Base-by-base conservation (phyloP, 768 basidiomycete species). In the Leccinum ochraceum region DNA sequence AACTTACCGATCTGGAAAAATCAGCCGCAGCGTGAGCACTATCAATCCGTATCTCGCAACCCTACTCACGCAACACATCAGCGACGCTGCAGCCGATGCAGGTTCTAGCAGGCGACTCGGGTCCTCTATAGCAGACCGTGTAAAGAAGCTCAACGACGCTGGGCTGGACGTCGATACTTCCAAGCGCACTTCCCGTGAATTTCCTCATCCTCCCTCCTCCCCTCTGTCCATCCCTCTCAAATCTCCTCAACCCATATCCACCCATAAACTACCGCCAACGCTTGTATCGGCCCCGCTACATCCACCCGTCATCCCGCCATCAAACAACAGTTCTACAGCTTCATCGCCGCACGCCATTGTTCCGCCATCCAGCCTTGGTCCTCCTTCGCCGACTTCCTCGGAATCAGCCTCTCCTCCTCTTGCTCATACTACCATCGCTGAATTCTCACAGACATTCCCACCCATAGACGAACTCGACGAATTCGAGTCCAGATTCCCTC, bases 121-220 rank as follows among this genome's bases (percentile, higher is more conserved):
- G n/a, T 85, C 80, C 6, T 87, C 85, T 54, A 92, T 96, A 60
- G 89, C 89, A 26, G 93, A 94, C 76, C 84, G 94, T 54, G 81
- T 94, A 75, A 85, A 82, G 65, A 85, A 89, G 16, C 75, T 96
- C 20, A 82, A 88, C 69, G 85, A 84, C 60, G 86, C 83, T 52
- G 94, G 94, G 1, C 74, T 95, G 69, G 77, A 81, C 11, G 80
- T 86, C 17, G 79, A 81, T 28, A 77, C 81, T 16, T 74, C 81
- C 13, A 90, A 89, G 71, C 81, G 84, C 39, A 70, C 81, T 54
- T 85, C 87, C 48, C 84, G 83, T 60, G 85, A 87, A 65, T 60
- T 80, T 10, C 69, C 81, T 37, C 72, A 73, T 54, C 65, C 75
- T 32, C 77, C 81, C 37, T 78, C 71, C 14, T 63, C 53, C 55